Conservation (phyloP, 495 filamentous ascomycete genomes). For the Hyaloscypha hepaticicola region DNA sequence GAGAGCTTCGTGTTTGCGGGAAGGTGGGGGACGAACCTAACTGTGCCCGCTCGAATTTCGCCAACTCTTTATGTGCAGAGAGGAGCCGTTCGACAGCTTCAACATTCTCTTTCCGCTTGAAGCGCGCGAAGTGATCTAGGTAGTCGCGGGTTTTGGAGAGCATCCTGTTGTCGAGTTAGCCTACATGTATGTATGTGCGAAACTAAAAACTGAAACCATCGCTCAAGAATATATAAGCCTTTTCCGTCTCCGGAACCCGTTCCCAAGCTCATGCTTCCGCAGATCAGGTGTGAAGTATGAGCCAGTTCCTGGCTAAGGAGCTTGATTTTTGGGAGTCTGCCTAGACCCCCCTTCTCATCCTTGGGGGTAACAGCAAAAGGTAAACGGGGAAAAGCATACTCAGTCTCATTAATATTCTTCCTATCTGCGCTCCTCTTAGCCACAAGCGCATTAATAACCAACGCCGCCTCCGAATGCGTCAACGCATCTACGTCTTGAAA, state of each 20-base stretch:
- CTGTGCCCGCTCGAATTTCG: slow-evolving; percentile 90
- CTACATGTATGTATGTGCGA: no score
- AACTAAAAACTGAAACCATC: neutral
- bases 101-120: slow-evolving; percentile 91
- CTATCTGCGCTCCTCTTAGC: slow-evolving; percentile 65
- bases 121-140: slow-evolving; percentile 87
- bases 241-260: neutral
- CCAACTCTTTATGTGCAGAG: slow-evolving; percentile 71
- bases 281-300: no score
- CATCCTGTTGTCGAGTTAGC: slow-evolving; percentile 39
- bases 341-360: neutral
- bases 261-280: neutral
- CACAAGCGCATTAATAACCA: slow-evolving; percentile 85
- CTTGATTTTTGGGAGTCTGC: no score
- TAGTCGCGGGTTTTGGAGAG: slow-evolving; percentile 87
- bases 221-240: no score
- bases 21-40: slow-evolving; percentile 60
- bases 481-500: slow-evolving; percentile 86
- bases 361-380: neutral
- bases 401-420: slow-evolving; percentile 66
- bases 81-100: slow-evolving; percentile 85
- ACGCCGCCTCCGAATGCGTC: slow-evolving; percentile 84
- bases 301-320: no score
- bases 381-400: slow-evolving; percentile 39
- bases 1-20: slow-evolving; percentile 4